Conservation (phyloP, 257 asterid genomes). For the Salvia miltiorrhiza region DNA sequence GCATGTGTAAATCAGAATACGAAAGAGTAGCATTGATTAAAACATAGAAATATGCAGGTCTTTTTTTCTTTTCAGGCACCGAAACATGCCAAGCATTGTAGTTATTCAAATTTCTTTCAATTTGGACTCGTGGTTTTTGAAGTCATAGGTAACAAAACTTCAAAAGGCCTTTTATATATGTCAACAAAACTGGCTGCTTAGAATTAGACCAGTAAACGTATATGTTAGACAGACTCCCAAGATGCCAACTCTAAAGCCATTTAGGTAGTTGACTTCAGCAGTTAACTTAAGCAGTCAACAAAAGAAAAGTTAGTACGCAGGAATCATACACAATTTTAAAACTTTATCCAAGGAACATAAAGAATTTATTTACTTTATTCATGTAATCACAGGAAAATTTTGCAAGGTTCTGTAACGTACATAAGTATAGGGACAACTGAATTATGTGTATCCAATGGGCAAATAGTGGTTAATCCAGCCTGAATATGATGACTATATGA, state of each 20-base stretch:
- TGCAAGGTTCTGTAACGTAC: slow-evolving; percentile 18
- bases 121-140: neutral
- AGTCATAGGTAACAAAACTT: neutral
- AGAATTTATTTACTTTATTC: neutral
- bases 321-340: neutral
- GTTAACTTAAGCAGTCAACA: neutral
- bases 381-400: neutral
- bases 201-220: neutral
- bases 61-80: neutral
- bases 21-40: neutral
- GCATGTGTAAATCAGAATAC: neutral
- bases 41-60: neutral
- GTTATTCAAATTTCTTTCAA: neutral
- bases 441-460: slow-evolving; percentile 15
- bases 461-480: neutral
- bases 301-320: slow-evolving; percentile 1
- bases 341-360: neutral
- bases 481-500: slow-evolving; percentile 3
- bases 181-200: neutral
- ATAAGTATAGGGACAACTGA: slow-evolving; percentile 2
- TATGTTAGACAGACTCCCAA: neutral
- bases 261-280: neutral
- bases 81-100: neutral
- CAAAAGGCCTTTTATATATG: neutral
- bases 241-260: neutral